phyloP scores from a whole-genome alignment of 441 rosid species.

The Populus hybrid region DNA sequence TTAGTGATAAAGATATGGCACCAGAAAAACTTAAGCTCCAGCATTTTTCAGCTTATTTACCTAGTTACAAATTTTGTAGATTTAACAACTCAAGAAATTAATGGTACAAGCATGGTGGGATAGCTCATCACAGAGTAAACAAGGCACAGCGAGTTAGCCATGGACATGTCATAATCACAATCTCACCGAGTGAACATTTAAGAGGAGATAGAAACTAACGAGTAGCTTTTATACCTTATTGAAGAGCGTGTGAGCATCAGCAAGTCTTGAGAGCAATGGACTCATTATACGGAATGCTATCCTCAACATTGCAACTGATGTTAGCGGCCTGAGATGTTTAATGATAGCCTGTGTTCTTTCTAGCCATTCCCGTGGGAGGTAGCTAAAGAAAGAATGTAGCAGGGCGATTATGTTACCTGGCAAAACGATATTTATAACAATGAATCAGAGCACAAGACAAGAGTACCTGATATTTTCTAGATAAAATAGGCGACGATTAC shows the following conservation, averaged over 20 bases:
- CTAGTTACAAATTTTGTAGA: background rate
- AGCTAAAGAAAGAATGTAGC: conserved; percentile 92
- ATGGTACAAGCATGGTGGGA: background rate
- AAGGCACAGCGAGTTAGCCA: background rate
- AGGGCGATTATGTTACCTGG: conserved; percentile 89
- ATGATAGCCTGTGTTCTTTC: conserved; percentile 79
- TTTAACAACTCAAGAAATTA: background rate
- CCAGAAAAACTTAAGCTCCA: background rate
- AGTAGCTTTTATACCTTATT: conserved; percentile 58
- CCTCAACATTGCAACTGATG: conserved; percentile 94
- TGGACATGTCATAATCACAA: background rate
- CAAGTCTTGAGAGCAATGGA: conserved; percentile 91
- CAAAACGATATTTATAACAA: conserved; percentile 12
- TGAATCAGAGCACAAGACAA: conserved; percentile 18
- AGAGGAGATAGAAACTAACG: background rate
- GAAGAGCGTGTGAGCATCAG: conserved; percentile 83
- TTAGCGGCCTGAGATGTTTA: conserved; percentile 80
- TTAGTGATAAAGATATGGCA: background rate
- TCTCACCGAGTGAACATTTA: conserved; percentile 5
- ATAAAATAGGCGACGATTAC: no score
- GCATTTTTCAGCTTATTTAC: background rate
- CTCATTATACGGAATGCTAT: conserved; percentile 92
- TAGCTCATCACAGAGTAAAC: background rate
- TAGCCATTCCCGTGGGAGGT: conserved; percentile 99
- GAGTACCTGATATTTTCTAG: background rate